Evolutionary conservation across 768 basidiomycete species (phyloP).

Genomic region (Auriscalpium vulgare): DNA sequence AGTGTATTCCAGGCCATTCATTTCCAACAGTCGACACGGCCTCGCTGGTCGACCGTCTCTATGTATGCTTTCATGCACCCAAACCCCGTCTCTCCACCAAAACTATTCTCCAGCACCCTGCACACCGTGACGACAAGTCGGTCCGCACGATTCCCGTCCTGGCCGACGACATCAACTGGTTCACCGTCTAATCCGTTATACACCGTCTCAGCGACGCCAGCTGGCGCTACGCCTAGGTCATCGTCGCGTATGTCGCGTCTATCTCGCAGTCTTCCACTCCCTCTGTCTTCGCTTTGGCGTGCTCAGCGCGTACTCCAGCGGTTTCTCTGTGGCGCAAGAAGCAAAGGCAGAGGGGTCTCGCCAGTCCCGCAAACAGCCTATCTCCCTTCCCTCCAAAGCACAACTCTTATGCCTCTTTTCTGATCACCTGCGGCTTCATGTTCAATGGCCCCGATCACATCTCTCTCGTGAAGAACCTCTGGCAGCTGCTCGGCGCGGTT

Average conservation of each 20-base stretch:
- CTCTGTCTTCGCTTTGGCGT: conserved; percentile 33
- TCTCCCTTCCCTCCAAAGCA: conserved; percentile 56
- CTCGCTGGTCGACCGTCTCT: too few relatives aligned
- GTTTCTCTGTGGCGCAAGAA: conserved; percentile 49
- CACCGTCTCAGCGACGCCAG: conserved; percentile 46
- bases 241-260: conserved; percentile 35
- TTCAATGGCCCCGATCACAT: conserved; percentile 68
- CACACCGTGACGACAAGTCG: not conserved
- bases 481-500: conserved; percentile 27
- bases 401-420: conserved; percentile 49
- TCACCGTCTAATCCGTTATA: conserved; percentile 47
- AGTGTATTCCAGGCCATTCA: too few relatives aligned
- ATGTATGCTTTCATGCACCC: too few relatives aligned
- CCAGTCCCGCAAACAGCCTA: conserved; percentile 32
- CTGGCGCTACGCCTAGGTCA: conserved; percentile 54
- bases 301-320: conserved; percentile 45
- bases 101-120: not conserved
- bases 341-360: conserved; percentile 27
- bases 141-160: conserved; percentile 32
- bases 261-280: conserved; percentile 34
- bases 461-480: conserved; percentile 36
- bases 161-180: conserved; percentile 40
- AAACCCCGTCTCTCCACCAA: too few relatives aligned
- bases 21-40: too few relatives aligned
- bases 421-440: conserved; percentile 39